Conservation (phyloP, 495 filamentous ascomycete species). For the Annulohypoxylon nitens region DNA sequence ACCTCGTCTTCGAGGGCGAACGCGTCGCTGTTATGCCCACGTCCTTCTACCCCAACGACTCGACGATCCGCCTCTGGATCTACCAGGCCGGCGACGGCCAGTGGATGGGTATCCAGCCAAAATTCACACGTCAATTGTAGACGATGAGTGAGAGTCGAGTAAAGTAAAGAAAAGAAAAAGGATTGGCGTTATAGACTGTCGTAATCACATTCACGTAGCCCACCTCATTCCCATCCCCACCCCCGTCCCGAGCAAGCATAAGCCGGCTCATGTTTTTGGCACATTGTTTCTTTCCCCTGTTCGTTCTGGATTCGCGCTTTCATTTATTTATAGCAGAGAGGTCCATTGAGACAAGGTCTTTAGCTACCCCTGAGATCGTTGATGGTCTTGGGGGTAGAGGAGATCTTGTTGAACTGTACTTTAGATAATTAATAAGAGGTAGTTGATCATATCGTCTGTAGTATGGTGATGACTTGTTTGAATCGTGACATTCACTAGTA, state of each 20-base stretch:
- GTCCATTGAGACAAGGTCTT: not conserved
- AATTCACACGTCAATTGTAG: not conserved
- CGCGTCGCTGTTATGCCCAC: not conserved
- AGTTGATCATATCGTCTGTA: not conserved
- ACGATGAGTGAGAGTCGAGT: not conserved
- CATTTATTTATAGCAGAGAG: not conserved
- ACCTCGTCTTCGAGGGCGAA: not conserved
- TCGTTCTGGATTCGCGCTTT: not conserved
- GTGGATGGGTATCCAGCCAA: not conserved
- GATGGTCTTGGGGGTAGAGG: not conserved
- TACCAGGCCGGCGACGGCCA: not conserved
- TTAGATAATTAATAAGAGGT: conserved; percentile 27
- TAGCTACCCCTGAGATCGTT: not conserved
- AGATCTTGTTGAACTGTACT: conserved; percentile 2
- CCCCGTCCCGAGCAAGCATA: conserved; percentile 12
- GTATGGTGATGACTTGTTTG: not conserved
- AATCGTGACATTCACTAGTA: not conserved
- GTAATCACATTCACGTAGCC: not conserved
- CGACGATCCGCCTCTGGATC: not conserved
- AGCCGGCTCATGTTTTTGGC: not conserved
- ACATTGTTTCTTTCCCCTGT: not conserved
- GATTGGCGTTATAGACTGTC: not conserved
- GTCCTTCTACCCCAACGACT: too few relatives aligned
- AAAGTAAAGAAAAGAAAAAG: not conserved
- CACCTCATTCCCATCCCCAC: not conserved